Percentiles rank a stretch among this genome's conserved stretches.
Evolutionary conservation across 2,329 filamentous ascomycete genomes (phyloP).

Genomic region (Oidium heveae): DNA sequence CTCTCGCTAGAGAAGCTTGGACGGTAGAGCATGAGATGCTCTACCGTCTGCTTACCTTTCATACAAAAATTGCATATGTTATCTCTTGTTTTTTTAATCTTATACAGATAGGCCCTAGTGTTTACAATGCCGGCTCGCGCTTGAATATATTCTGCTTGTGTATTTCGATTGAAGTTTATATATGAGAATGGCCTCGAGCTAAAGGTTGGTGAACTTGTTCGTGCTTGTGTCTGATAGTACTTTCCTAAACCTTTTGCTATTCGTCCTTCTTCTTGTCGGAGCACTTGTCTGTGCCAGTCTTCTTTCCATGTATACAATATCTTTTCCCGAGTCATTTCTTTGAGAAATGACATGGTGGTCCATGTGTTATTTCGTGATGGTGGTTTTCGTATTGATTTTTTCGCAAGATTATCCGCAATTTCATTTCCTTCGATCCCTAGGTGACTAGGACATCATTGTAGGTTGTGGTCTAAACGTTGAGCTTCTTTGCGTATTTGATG

Average conservation of each 20-base stretch:
- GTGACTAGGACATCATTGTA: not conserved
- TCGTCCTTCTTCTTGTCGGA: not conserved
- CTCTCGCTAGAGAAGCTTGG: not conserved
- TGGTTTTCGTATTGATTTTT: not conserved
- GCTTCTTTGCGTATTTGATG: too few relatives aligned
- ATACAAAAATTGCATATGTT: not conserved
- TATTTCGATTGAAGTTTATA: not conserved
- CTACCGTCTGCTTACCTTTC: not conserved
- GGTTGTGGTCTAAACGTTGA: too few relatives aligned
- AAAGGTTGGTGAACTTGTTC: not conserved
- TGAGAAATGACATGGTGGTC: not conserved
- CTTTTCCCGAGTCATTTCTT: too few relatives aligned
- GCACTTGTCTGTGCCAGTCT: not conserved
- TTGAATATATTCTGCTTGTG: not conserved
- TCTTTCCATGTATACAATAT: not conserved
- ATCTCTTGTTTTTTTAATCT: not conserved
- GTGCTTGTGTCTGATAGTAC: not conserved
- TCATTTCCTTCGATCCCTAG: not conserved
- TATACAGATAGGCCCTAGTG: not conserved
- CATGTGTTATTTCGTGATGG: not conserved
- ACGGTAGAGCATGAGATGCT: not conserved
- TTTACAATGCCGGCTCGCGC: not conserved
- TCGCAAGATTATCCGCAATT: not conserved
- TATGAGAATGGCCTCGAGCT: not conserved
- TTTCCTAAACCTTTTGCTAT: not conserved